These are phyloP conservation scores for Lachnellula cervina DNA, from an alignment of 2,329 filamentous ascomycete genomes.

Conservation along the genomic window DNA sequence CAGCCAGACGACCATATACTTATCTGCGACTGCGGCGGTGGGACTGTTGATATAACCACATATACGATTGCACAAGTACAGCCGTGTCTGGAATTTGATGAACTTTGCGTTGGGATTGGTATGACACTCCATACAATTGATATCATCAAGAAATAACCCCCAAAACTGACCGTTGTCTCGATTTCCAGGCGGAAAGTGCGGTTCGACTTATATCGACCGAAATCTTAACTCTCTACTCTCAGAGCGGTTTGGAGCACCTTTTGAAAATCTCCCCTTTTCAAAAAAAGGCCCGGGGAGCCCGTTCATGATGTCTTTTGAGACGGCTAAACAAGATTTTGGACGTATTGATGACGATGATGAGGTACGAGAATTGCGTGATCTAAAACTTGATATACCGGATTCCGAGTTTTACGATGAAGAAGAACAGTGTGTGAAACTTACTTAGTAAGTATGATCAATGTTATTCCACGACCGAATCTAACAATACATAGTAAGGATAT, in stretches of 20 bases:
- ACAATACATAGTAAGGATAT: constrained; percentile 19
- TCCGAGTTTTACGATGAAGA: constrained; percentile 14
- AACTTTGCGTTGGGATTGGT: constrained; percentile 18
- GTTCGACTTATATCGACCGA: constrained; percentile 24
- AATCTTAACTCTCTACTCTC: constrained; percentile 21
- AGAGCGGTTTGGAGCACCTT: constrained; percentile 14
- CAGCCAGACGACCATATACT: constrained; percentile 20
- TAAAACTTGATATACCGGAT: constrained; percentile 15
- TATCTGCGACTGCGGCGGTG: constrained; percentile 25
- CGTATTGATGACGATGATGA: constrained; percentile 8
- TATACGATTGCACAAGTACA: constrained; percentile 17
- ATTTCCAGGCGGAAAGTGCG: constrained; percentile 26
- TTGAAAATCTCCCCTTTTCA: constrained; percentile 10
- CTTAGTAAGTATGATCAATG: constrained; percentile 21
- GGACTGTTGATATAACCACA: constrained; percentile 25
- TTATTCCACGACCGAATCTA: too few relatives aligned
- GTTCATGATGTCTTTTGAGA: constrained; percentile 19
- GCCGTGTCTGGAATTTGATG: constrained; percentile 17
- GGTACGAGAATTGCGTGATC: constrained; percentile 8
- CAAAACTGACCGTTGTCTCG: neutral
- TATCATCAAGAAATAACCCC: neutral
- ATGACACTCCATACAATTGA: neutral
- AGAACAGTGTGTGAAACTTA: constrained; percentile 15
- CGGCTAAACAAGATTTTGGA: constrained; percentile 17
- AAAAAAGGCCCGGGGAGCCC: constrained; percentile 19